Base-by-base conservation (phyloP, 176 grass and related monocot genomes). In the Aegilops longissima region DNA sequence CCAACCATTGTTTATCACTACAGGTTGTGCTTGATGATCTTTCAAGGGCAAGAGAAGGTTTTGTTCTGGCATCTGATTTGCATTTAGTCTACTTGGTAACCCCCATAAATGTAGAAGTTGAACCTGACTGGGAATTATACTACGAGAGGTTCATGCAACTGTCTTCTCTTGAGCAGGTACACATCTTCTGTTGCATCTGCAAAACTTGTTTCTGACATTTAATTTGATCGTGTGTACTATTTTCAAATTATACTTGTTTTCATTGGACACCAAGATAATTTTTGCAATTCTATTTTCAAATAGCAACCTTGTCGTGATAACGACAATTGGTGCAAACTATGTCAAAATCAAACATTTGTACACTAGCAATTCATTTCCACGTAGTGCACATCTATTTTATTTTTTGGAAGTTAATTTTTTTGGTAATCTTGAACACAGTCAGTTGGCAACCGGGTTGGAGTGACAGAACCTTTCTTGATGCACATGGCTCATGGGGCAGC, bases 51-150 rank as follows among this genome's bases (percentile, higher is more conserved):
- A 95, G 96, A 84, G 96, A 98, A 90, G 96, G 93, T 61, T 98
- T 98, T 85, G 91, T 98, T 83, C 74, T 98, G 39, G 92, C 96
- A 61, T 98, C 91, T 79, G 96, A 98, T 94, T 92, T 98, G 84
- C 96, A 98, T 90, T 92, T 98, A 68, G 96, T 98, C 73, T 98
- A 94, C 83, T 80, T 98, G 61, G 93, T 98, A 73, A 98, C 96
- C 21, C 96, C 93, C 2, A 98, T 94, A 95, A 98, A 94, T 82
- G 92, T 98, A 12, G 93, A 89, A 40, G 89, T 98, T 87, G 93
- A 98, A 91, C 96, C 96, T 39, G 96, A 98, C 72, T 98, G 96
- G 96, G 93, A 95, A 88, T 86, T 98, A 72, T 98, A 95, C 79
- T 98, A 98, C 7, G 93, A 95, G 90, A 95, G 90, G 81, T 98